These are phyloP conservation scores for Scedosporium boydii DNA, from an alignment of 2,329 filamentous ascomycete genomes.

Conservation along the genomic window DNA sequence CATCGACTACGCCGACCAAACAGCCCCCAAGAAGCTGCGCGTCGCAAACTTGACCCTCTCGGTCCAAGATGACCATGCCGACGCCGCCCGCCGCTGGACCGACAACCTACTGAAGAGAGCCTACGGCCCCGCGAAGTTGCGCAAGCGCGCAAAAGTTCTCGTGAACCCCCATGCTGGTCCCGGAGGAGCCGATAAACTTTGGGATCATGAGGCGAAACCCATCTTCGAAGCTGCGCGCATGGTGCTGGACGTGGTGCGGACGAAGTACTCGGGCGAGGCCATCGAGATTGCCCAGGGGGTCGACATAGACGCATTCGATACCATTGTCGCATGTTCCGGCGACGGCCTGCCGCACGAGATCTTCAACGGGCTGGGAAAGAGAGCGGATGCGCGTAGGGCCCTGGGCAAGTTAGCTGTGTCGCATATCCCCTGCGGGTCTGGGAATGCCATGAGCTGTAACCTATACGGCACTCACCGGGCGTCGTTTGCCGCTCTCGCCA, in stretches of 20 bases:
- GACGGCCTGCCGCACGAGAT: slow-evolving; percentile 89
- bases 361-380: slow-evolving; percentile 81
- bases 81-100: slow-evolving; percentile 51
- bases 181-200: slow-evolving; percentile 63
- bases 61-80: slow-evolving; percentile 23
- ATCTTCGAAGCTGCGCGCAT: slow-evolving; percentile 77
- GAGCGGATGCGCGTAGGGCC: slow-evolving; percentile 64
- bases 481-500: slow-evolving; percentile 66
- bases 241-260: slow-evolving; percentile 62
- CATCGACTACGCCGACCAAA: slow-evolving; percentile 61
- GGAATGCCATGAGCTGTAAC: slow-evolving; percentile 90
- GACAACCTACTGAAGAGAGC: slow-evolving; percentile 56
- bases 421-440: slow-evolving; percentile 85
- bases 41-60: slow-evolving; percentile 51
- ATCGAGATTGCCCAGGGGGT: slow-evolving; percentile 65
- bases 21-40: slow-evolving; percentile 49
- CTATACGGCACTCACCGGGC: slow-evolving; percentile 71
- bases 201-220: slow-evolving; percentile 66
- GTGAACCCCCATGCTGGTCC: slow-evolving; percentile 88
- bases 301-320: slow-evolving; percentile 73
- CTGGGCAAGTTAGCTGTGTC: slow-evolving; percentile 70
- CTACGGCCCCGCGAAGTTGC: slow-evolving; percentile 58
- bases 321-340: slow-evolving; percentile 80
- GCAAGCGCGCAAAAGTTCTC: slow-evolving; percentile 75
- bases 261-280: slow-evolving; percentile 66